phyloP scores from a whole-genome alignment of 208 protist species.

The Novymonas esmeraldas region DNA sequence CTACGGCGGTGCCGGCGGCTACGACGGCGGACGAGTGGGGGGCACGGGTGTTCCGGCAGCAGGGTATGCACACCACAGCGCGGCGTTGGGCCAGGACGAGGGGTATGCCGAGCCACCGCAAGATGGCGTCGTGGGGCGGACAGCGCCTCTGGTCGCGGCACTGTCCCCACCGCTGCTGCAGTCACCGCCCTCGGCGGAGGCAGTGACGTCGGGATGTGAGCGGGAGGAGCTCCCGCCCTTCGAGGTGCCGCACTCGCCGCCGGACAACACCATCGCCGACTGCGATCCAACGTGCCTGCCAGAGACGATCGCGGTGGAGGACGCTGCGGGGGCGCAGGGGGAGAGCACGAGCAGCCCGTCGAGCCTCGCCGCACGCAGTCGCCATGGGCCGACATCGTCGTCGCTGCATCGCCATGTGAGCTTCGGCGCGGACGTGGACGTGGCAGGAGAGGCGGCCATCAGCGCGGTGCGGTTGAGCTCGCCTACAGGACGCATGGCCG shows the following conservation, averaged over 20 bases:
- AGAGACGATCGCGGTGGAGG: neutral
- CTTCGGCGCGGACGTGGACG: constrained; percentile 8
- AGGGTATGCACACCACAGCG: too few relatives aligned
- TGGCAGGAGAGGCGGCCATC: too few relatives aligned
- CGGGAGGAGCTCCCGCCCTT: neutral
- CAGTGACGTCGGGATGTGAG: neutral
- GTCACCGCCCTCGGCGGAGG: neutral
- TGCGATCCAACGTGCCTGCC: neutral
- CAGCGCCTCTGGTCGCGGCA: too few relatives aligned
- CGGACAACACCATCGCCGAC: neutral
- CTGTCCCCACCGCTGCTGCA: neutral
- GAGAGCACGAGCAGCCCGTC: neutral
- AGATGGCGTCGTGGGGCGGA: too few relatives aligned
- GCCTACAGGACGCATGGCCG: neutral
- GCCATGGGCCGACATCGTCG: neutral
- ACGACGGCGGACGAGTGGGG: too few relatives aligned
- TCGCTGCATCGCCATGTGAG: constrained; percentile 22
- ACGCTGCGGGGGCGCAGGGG: neutral
- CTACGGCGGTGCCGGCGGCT: neutral
- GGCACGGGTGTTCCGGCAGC: too few relatives aligned
- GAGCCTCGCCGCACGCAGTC: neutral
- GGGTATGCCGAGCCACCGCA: too few relatives aligned
- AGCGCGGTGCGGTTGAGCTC: neutral
- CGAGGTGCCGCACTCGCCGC: neutral
- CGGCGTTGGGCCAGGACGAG: too few relatives aligned